Evolutionary conservation across 2,329 filamentous ascomycete genomes (phyloP).

Genomic region (Colletotrichum kahawae): DNA sequence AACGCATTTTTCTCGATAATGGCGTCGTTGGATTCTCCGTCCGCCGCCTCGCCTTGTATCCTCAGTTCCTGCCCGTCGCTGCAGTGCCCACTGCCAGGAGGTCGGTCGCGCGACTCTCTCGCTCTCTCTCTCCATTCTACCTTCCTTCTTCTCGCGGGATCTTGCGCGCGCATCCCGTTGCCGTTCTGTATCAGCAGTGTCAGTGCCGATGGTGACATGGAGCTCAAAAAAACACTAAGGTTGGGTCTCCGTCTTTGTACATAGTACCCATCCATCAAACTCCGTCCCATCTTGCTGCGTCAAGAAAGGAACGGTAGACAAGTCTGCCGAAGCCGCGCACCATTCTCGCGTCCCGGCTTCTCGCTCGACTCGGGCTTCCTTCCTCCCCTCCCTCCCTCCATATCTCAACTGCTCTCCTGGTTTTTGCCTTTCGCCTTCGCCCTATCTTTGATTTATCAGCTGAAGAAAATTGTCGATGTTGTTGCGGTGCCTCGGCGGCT

Average conservation of each 20-base stretch:
- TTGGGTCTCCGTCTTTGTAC: not conserved
- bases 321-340: not conserved
- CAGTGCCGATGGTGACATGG: not conserved
- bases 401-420: not conserved
- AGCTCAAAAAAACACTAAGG: not conserved
- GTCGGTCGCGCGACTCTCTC: too few species aligned
- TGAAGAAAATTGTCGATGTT: not conserved
- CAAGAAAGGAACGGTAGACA: not conserved
- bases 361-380: not conserved
- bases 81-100: too few species aligned
- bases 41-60: too few species aligned
- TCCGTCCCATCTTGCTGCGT: conserved; percentile 8
- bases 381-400: not conserved
- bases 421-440: not conserved
- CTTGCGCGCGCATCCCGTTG: not conserved
- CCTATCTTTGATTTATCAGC: conserved; percentile 17
- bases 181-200: not conserved
- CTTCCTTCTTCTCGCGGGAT: not conserved
- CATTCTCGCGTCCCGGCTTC: not conserved
- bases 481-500: not conserved
- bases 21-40: too few species aligned
- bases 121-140: not conserved
- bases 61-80: too few species aligned
- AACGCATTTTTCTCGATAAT: not conserved
- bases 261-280: not conserved